Evolutionary conservation across 768 basidiomycete genomes (phyloP).

Genomic region (Peribolospora kevripleyi): DNA sequence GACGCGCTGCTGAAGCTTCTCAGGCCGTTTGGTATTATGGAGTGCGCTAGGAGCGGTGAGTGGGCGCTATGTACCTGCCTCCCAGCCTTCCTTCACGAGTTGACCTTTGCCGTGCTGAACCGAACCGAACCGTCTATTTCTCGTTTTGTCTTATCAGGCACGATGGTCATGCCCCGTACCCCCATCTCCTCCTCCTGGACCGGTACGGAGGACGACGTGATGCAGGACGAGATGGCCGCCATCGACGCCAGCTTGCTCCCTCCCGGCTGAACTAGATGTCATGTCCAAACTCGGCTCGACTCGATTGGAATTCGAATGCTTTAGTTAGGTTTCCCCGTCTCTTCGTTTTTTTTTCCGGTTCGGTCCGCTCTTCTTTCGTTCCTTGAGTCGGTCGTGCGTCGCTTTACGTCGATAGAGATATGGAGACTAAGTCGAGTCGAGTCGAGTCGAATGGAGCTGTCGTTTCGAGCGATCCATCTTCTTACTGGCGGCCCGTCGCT

Average conservation of each 20-base stretch:
- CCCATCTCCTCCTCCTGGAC: constrained; percentile 37
- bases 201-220: constrained; percentile 30
- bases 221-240: constrained; percentile 29
- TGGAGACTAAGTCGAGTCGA: too few relatives aligned
- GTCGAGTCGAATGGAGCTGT: too few relatives aligned
- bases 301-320: not conserved
- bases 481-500: too few relatives aligned
- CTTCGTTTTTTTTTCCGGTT: not conserved
- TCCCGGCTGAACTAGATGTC: constrained; percentile 38
- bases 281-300: not conserved
- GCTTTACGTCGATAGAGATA: too few relatives aligned
- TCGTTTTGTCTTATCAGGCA: constrained; percentile 28
- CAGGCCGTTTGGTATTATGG: constrained; percentile 84
- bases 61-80: constrained; percentile 2
- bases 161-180: constrained; percentile 97
- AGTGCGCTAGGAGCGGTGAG: constrained; percentile 78
- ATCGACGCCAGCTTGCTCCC: constrained; percentile 82
- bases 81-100: not conserved
- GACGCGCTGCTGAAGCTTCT: constrained; percentile 77
- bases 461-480: too few relatives aligned
- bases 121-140: not conserved
- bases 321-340: not conserved
- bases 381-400: too few relatives aligned
- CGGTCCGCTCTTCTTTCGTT: not conserved
- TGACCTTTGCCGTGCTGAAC: not conserved